Base-by-base conservation (phyloP, 371 early-diverging fungal genomes). In the Syncephalastrum monosporum region DNA sequence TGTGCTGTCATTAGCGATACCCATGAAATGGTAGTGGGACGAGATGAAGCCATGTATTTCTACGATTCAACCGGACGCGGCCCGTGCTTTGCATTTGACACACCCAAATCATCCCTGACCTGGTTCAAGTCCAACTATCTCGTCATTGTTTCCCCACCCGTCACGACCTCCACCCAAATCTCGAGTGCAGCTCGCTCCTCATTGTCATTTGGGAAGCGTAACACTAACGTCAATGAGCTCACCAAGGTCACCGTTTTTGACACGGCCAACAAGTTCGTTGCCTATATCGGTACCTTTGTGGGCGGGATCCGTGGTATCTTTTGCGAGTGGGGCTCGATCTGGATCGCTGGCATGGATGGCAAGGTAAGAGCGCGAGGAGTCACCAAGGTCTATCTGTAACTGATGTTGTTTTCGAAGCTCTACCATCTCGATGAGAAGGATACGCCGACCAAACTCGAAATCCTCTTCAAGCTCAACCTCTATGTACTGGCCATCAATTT, bases 1-100 rank as follows among this genome's bases (percentile, higher is more conserved):
- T 90, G 91, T 64, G 84, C 91, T 8, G 75, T 90, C 4, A 78
- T 90, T 72, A 91, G 84, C 56, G 88, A 87, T 48, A 69, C 66
- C 4, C 86, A 87, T 47, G 92, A 93, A 45, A 85, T 96, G 69
- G 85, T 91, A 8, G 81, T 96, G 16, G 95, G 89, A 8, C 73
- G 92, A 17, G 88, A 91, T 53, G 96, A 96, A 65, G 95, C 95
- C 4, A 88, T 96, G 12, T 96, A 91, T 63, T 88, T 94, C 45
- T 97, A 95, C 70, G 91, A 86, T 47, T 78, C 88, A 0, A 94
- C 95, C 8, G 97, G 98, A 8, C 84, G 96, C 29, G 96, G 96
- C 3, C 91, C 93, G 3, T 96, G 95, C 61, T 93, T 92, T 72
- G 91, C 91, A 4, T 94, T 92, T 54, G 95, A 96, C 51, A 87